Percentiles rank a stretch among this genome's conserved stretches.
These are phyloP conservation scores for Colletotrichum eremochloae DNA, from an alignment of 2,329 filamentous ascomycete genomes.

Conservation along the genomic window DNA sequence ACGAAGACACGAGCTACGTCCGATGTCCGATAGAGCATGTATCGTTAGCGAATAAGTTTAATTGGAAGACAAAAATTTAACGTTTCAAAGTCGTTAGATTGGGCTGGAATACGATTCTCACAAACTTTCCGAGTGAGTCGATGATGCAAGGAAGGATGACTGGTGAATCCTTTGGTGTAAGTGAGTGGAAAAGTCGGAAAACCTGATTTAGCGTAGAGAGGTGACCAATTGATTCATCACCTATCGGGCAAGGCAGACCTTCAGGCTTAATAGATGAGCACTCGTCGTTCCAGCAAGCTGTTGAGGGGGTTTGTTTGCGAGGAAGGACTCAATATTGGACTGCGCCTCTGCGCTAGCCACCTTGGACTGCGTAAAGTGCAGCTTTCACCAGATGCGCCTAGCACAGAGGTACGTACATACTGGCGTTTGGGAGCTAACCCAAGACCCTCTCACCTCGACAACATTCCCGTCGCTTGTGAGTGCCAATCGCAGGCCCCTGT, in stretches of 20 bases:
- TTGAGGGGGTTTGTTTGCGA: constrained; percentile 9
- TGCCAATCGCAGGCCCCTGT: constrained; percentile 31
- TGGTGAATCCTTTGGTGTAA: neutral
- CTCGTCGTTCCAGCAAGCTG: neutral
- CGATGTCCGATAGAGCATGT: constrained; percentile 3
- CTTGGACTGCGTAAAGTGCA: neutral
- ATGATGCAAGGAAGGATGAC: no score
- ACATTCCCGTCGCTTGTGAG: constrained; percentile 22
- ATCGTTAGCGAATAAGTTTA: constrained; percentile 17
- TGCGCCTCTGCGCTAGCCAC: constrained; percentile 33
- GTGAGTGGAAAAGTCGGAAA: neutral
- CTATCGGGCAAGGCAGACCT: constrained; percentile 19
- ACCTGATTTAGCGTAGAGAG: neutral
- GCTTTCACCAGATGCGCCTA: constrained; percentile 11
- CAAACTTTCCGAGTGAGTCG: neutral
- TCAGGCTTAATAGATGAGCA: constrained; percentile 9
- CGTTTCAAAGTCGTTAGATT: constrained; percentile 6
- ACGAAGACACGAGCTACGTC: constrained; percentile 19
- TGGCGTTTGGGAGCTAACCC: neutral
- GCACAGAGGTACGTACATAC: constrained; percentile 19
- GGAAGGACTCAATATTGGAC: constrained; percentile 11
- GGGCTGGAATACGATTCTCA: neutral
- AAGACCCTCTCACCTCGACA: neutral
- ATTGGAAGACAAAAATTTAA: neutral
- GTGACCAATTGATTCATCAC: constrained; percentile 1